Evolutionary conservation across 2,329 filamentous ascomycete genomes (phyloP).

Genomic region (Trichoderma sp.): DNA sequence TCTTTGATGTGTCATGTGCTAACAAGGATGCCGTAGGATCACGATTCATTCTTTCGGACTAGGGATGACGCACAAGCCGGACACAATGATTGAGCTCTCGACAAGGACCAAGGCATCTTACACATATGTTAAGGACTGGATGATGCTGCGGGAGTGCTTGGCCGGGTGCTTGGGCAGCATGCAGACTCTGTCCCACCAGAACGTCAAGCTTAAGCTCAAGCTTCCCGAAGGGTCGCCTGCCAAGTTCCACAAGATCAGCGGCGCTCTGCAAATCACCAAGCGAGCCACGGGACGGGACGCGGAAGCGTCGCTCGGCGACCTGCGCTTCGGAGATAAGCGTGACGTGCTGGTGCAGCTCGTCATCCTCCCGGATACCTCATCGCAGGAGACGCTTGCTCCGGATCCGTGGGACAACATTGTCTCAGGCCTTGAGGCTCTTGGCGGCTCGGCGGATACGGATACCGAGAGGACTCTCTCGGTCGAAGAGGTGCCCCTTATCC

Average conservation of each 20-base stretch:
- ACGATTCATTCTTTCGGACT: constrained; percentile 95
- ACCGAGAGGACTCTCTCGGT: constrained; percentile 82
- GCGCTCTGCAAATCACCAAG: constrained; percentile 93
- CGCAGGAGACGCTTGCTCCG: constrained; percentile 82
- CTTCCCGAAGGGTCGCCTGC: constrained; percentile 94
- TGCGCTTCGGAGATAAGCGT: constrained; percentile 91
- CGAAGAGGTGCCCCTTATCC: constrained; percentile 91
- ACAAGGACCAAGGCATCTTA: constrained; percentile 95
- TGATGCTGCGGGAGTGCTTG: constrained; percentile 97
- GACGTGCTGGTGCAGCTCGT: constrained; percentile 94
- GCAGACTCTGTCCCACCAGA: constrained; percentile 96
- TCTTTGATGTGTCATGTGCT: neutral
- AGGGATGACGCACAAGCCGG: constrained; percentile 95
- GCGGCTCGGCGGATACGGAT: constrained; percentile 83
- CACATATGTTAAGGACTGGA: constrained; percentile 99
- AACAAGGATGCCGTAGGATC: constrained; percentile 59
- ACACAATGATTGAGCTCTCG: constrained; percentile 97
- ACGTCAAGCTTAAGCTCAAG: constrained; percentile 92
- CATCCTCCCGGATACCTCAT: constrained; percentile 81
- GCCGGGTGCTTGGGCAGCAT: constrained; percentile 90
- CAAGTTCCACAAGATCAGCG: constrained; percentile 98
- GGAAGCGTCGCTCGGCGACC: constrained; percentile 86
- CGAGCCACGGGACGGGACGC: constrained; percentile 92
- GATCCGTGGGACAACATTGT: constrained; percentile 98
- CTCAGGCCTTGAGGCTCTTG: constrained; percentile 89